Evolutionary conservation across 805 yeast species (phyloP).

Genomic region (Torulaspora indica): DNA sequence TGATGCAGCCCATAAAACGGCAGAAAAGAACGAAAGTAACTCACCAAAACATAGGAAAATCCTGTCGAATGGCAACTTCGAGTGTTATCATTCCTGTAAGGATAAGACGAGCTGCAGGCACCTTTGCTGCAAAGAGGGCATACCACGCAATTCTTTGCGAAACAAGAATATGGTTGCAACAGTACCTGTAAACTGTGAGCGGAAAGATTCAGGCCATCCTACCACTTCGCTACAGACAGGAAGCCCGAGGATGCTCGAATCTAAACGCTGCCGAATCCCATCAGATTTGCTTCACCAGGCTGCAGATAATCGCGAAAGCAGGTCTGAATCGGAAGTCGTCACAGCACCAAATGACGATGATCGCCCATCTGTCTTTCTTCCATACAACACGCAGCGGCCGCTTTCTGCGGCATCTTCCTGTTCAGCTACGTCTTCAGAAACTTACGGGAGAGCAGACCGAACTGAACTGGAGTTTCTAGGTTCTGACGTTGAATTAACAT

Average conservation of each 20-base stretch:
- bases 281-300: no score
- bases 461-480: constrained; percentile 20
- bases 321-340: no score
- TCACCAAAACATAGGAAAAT: constrained; percentile 10
- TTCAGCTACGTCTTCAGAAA: background rate
- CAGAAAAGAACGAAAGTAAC: background rate
- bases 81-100: constrained; percentile 44
- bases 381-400: background rate
- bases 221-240: background rate
- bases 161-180: background rate
- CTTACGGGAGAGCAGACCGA: constrained; percentile 1
- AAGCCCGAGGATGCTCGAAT: background rate
- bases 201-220: background rate
- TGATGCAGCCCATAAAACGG: background rate
- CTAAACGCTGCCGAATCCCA: background rate
- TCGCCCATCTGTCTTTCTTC: background rate
- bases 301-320: no score
- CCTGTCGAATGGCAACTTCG: constrained; percentile 33
- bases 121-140: constrained; percentile 46
- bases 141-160: constrained; percentile 22
- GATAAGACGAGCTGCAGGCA: constrained; percentile 41
- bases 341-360: background rate
- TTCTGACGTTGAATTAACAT: constrained; percentile 20
- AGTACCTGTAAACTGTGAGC: background rate
- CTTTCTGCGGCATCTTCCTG: background rate